Percentiles rank a stretch among this genome's conserved stretches.
These are phyloP conservation scores for Aureococcus anophagefferens DNA, from an alignment of 108 stramenopile species.

Conservation along the genomic window DNA sequence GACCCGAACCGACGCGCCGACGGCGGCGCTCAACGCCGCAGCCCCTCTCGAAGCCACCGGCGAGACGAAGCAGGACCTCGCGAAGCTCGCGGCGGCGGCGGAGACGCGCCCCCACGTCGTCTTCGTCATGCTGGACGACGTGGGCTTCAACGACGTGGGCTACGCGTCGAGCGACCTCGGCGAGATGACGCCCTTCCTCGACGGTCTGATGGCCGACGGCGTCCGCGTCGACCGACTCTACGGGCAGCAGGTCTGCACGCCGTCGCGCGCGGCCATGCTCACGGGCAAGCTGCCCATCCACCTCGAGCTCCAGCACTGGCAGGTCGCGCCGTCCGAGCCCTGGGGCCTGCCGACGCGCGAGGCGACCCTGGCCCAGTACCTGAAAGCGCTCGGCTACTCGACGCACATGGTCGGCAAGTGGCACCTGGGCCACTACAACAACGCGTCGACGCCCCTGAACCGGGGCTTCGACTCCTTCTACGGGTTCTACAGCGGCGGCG, in stretches of 20 bases:
- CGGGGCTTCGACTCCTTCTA: constrained; percentile 13
- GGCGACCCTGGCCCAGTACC: neutral
- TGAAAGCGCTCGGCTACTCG: neutral
- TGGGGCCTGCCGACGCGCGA: neutral
- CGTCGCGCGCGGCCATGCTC: neutral
- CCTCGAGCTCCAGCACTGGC: neutral
- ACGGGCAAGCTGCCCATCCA: neutral
- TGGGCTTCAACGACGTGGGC: constrained; percentile 40
- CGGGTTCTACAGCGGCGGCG: constrained; percentile 26
- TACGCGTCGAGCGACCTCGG: no score
- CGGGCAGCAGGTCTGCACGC: neutral
- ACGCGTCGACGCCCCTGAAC: neutral
- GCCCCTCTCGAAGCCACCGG: no score
- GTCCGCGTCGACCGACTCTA: neutral
- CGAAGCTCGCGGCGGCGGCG: no score
- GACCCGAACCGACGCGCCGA: no score
- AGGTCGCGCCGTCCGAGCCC: neutral
- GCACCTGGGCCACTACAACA: neutral
- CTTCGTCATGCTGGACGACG: constrained; percentile 39
- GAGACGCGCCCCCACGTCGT: constrained; percentile 29
- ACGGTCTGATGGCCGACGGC: neutral
- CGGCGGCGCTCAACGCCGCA: no score
- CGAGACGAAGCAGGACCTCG: no score
- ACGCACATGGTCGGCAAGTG: constrained; percentile 8
- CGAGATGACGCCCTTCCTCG: neutral